These are phyloP conservation scores for Allomyces arbusculus DNA, from an alignment of 192 early-diverging fungal genomes.

Conservation along the genomic window DNA sequence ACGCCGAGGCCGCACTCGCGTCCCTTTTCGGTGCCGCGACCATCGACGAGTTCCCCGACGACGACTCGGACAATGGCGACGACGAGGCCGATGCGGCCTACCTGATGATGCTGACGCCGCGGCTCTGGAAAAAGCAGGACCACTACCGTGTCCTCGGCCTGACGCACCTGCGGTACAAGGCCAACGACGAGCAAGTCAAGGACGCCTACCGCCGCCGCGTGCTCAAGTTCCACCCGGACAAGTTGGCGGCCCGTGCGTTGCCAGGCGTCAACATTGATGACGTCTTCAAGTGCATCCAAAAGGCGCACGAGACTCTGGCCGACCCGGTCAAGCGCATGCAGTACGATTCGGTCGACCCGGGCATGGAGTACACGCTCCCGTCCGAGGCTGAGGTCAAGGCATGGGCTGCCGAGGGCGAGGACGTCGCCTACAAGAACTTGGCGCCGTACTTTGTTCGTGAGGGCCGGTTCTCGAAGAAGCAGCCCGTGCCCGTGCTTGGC, in stretches of 20 bases:
- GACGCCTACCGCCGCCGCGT: constrained; percentile 43
- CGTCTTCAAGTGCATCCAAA: constrained; percentile 99
- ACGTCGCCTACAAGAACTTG: constrained; percentile 63
- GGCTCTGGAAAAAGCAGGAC: constrained; percentile 40
- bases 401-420: constrained; percentile 35
- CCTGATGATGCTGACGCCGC: background rate
- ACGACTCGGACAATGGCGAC: background rate
- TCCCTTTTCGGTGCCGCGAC: background rate
- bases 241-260: constrained; percentile 53
- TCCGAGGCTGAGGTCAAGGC: constrained; percentile 9
- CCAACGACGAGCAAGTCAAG: constrained; percentile 87
- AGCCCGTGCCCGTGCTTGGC: constrained; percentile 71
- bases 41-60: background rate
- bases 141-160: constrained; percentile 92
- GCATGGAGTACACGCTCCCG: constrained; percentile 51
- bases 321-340: constrained; percentile 75
- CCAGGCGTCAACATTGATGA: constrained; percentile 64
- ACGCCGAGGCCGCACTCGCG: background rate
- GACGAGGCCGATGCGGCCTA: background rate
- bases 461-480: constrained; percentile 72
- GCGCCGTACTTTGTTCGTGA: constrained; percentile 70
- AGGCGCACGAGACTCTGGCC: constrained; percentile 80
- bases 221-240: constrained; percentile 96
- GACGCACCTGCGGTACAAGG: constrained; percentile 64
- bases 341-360: constrained; percentile 90